These are phyloP conservation scores for Ogataea paradorogensis DNA, from an alignment of 805 yeast genomes.

Conservation along the genomic window DNA sequence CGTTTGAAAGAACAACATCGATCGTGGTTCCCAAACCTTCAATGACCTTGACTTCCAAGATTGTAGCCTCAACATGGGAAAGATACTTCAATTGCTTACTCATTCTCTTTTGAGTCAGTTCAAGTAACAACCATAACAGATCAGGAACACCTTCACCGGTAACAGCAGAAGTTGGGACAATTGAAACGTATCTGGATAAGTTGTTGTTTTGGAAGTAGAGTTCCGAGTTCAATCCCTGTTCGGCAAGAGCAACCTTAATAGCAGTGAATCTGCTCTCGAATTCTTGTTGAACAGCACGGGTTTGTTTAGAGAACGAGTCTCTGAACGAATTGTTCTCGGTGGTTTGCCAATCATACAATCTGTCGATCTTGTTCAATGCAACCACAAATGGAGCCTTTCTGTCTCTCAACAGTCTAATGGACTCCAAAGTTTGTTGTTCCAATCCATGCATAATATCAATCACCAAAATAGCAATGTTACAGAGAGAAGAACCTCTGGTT, in stretches of 20 bases:
- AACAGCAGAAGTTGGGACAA: conserved; percentile 98
- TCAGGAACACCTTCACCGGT: conserved; percentile 99
- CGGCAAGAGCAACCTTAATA: conserved; percentile 88
- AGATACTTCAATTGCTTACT: conserved; percentile 96
- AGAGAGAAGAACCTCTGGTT: conserved; percentile 97
- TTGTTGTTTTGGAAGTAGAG: conserved; percentile 93
- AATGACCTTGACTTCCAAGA: conserved; percentile 94
- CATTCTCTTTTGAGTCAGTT: conserved; percentile 98
- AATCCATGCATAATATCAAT: conserved; percentile 99
- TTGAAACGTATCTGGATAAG: conserved; percentile 88
- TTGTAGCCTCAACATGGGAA: conserved; percentile 91
- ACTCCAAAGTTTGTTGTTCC: conserved; percentile 96
- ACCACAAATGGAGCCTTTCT: conserved; percentile 98
- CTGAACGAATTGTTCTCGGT: conserved; percentile 94
- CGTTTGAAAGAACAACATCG: conserved; percentile 96
- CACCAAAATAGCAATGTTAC: conserved; percentile 98
- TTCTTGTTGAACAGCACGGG: conserved; percentile 83
- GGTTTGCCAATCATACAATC: conserved; percentile 91
- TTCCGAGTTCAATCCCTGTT: conserved; percentile 98
- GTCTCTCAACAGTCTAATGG: conserved; percentile 86
- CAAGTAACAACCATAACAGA: conserved; percentile 90
- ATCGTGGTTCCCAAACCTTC: conserved; percentile 99
- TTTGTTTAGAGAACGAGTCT: conserved; percentile 83
- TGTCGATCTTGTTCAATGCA: conserved; percentile 95
- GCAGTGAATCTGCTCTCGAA: conserved; percentile 83